Evolutionary conservation across 2,329 filamentous ascomycete genomes (phyloP).

Genomic region (Pseudocercospora pini-densiflorae): DNA sequence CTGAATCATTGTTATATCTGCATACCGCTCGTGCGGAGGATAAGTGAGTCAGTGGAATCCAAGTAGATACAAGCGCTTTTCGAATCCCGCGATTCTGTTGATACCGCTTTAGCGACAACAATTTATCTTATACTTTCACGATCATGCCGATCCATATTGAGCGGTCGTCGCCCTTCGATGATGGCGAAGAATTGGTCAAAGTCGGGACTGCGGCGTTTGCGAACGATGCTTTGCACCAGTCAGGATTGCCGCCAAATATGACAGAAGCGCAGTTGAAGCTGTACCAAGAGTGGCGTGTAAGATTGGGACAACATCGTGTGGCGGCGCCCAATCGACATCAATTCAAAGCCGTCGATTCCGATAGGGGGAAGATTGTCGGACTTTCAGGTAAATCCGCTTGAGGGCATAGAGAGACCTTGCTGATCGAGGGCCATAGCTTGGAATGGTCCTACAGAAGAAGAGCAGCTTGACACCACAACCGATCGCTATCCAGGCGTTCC

Average conservation of each 20-base stretch:
- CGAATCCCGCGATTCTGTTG: neutral
- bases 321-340: neutral
- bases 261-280: constrained; percentile 2
- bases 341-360: constrained; percentile 5
- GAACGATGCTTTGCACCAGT: constrained; percentile 3
- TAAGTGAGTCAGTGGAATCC: neutral
- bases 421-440: constrained; percentile 4
- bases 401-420: neutral
- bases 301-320: neutral
- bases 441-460: constrained; percentile 9
- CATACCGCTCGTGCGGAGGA: neutral
- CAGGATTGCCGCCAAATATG: neutral
- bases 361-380: constrained; percentile 1
- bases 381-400: neutral
- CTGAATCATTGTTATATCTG: neutral
- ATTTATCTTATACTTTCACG: neutral
- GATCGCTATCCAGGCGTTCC: constrained; percentile 10
- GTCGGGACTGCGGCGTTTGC: neutral
- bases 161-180: neutral
- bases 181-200: neutral
- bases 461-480: neutral
- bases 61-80: neutral
- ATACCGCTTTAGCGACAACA: neutral
- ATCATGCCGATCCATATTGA: neutral
- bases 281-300: constrained; percentile 8